phyloP scores from a whole-genome alignment of 2,329 filamentous ascomycete genomes.

The Fusarium sp. region DNA sequence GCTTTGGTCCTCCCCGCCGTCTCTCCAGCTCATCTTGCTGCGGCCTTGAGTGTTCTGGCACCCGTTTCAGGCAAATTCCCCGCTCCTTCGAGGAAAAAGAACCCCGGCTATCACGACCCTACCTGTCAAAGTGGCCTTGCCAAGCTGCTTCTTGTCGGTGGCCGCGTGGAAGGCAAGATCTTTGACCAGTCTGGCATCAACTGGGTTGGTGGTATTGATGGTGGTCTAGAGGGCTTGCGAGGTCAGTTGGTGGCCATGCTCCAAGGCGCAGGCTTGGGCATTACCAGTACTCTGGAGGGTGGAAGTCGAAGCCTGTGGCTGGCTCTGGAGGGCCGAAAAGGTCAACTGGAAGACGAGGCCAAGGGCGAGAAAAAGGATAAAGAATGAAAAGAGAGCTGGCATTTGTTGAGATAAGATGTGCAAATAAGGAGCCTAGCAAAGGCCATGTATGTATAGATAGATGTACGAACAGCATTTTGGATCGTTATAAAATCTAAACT shows the following conservation, averaged over 20 bases:
- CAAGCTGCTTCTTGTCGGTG: conserved; percentile 89
- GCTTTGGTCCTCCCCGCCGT: conserved; percentile 84
- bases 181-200: conserved; percentile 80
- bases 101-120: conserved; percentile 84
- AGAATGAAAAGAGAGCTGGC: conserved; percentile 15
- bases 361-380: conserved; percentile 39
- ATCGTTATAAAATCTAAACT: conserved; percentile 5
- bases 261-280: conserved; percentile 80
- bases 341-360: conserved; percentile 77
- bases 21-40: conserved; percentile 85
- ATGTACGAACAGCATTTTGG: conserved; percentile 45
- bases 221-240: conserved; percentile 83
- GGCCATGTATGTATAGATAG: conserved; percentile 47
- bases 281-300: conserved; percentile 84
- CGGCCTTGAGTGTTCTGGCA: conserved; percentile 81
- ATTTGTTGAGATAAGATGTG: conserved; percentile 21
- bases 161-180: conserved; percentile 85
- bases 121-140: conserved; percentile 83
- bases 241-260: conserved; percentile 85
- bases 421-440: conserved; percentile 27
- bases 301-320: conserved; percentile 86
- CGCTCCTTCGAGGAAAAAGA: conserved; percentile 79
- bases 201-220: conserved; percentile 80
- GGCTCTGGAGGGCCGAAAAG: conserved; percentile 85
- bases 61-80: conserved; percentile 81